Evolutionary conservation across 169 alveolate genomes (phyloP).

Genomic region (Plasmodium billcollinsi): DNA sequence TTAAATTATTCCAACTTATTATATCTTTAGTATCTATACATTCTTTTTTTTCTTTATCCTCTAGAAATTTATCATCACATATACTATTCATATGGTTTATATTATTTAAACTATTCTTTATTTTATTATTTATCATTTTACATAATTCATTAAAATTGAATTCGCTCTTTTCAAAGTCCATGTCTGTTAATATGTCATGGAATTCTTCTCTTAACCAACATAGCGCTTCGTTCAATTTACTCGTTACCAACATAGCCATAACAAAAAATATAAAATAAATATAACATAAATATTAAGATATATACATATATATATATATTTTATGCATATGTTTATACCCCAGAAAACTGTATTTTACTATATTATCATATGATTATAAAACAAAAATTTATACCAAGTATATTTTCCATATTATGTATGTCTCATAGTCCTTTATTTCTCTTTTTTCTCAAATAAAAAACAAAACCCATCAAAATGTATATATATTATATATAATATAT

Average conservation of each 20-base stretch:
- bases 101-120: slow-evolving; percentile 4
- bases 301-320: background rate
- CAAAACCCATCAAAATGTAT: too few species aligned
- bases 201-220: slow-evolving; percentile 60
- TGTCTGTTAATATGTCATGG: slow-evolving; percentile 17
- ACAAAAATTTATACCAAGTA: too few species aligned
- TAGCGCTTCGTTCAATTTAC: slow-evolving; percentile 42
- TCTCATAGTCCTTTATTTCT: too few species aligned
- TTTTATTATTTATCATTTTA: slow-evolving; percentile 19
- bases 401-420: too few species aligned
- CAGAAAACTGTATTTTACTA: too few species aligned
- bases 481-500: too few species aligned
- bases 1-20: slow-evolving; percentile 26
- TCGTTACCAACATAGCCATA: slow-evolving; percentile 17
- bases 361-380: too few species aligned
- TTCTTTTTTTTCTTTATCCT: slow-evolving; percentile 9
- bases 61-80: background rate
- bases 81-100: background rate
- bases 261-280: background rate
- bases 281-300: background rate
- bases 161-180: slow-evolving; percentile 38
- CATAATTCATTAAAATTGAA: slow-evolving; percentile 25
- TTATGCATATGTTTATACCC: too few species aligned
- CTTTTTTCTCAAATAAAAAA: too few species aligned
- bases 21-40: slow-evolving; percentile 10